Evolutionary conservation across 805 yeast genomes (phyloP), one percentile per base, ranked within the genome.

Genomic region (Ogataea minuta): DNA sequence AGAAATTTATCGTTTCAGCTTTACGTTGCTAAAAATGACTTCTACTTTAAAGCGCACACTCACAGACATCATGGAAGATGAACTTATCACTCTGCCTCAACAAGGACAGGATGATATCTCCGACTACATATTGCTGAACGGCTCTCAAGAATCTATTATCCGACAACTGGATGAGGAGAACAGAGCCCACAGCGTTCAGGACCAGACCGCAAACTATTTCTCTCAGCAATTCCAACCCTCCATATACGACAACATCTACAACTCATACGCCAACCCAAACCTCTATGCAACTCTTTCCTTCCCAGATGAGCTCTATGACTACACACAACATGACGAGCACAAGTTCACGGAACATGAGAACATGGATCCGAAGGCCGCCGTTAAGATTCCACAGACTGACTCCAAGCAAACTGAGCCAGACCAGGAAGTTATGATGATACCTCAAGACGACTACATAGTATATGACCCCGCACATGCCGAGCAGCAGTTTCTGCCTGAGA

Each of bases 11-110:
- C 20, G 34, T 36, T 33, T 33, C 41, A 36, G 31, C 31, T 37
- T 33, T 30, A 29, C 39, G 41, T 31, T 39, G 41, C 43, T 37
- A n/a, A 37, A 21, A 6, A 59, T 59, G 62, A 48, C 59, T 24
- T 49, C 63, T 7, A 50, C 63, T 13, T 37, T 58, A 14, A 53
- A 58, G 40, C 58, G 64, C 32, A 56, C 60, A 11, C 42, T 56
- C n/a, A 57, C 64, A 2, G 63, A 59, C 31, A 50, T 57, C 19
- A 54, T 56, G 53, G 64, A 59, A 31, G 64, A 59, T 26, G 64
- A 59, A 41, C 37, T 57, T 12, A 56, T 55, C 39, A 34, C 52
- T 13, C 40, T 46, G 19, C 53, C 57, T 9, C 48, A 39, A 26
- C 56, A 50, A 21, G 41, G 38, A 9, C 37, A 31, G n/a, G 50